phyloP scores from a whole-genome alignment of 768 basidiomycete species.

The Mycena latifolia region DNA sequence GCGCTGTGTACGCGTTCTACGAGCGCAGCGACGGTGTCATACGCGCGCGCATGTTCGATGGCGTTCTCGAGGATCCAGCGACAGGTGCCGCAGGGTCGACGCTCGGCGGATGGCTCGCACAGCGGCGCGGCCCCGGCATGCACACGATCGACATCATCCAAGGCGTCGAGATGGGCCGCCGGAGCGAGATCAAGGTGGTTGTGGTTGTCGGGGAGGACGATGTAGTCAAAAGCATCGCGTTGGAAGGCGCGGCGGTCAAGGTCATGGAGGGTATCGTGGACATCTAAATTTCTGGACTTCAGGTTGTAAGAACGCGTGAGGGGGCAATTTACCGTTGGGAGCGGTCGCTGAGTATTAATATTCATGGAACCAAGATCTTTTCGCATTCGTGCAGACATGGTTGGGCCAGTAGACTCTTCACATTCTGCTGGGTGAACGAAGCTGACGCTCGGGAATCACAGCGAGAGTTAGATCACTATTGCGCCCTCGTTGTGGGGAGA shows the following conservation, averaged over 20 bases:
- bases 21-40: slow-evolving; percentile 48
- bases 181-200: slow-evolving; percentile 54
- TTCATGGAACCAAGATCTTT: no score
- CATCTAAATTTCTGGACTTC: no score
- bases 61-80: slow-evolving; percentile 56
- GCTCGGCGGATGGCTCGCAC: slow-evolving; percentile 54
- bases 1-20: slow-evolving; percentile 52
- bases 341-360: no score
- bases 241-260: slow-evolving; percentile 55
- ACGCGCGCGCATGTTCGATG: slow-evolving; percentile 57
- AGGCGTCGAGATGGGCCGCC: slow-evolving; percentile 61
- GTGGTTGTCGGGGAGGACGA: slow-evolving; percentile 48
- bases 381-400: no score
- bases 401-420: no score
- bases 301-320: no score
- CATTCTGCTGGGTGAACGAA: no score
- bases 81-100: slow-evolving; percentile 62
- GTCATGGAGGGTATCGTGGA: slow-evolving; percentile 51
- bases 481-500: no score
- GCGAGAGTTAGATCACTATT: no score
- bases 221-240: slow-evolving; percentile 48
- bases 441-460: no score
- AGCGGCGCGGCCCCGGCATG: slow-evolving; percentile 48
- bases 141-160: slow-evolving; percentile 54
- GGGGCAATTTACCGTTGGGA: no score